These are phyloP conservation scores for Fusarium sp. DNA, from an alignment of 2,329 filamentous ascomycete genomes.

Conservation along the genomic window DNA sequence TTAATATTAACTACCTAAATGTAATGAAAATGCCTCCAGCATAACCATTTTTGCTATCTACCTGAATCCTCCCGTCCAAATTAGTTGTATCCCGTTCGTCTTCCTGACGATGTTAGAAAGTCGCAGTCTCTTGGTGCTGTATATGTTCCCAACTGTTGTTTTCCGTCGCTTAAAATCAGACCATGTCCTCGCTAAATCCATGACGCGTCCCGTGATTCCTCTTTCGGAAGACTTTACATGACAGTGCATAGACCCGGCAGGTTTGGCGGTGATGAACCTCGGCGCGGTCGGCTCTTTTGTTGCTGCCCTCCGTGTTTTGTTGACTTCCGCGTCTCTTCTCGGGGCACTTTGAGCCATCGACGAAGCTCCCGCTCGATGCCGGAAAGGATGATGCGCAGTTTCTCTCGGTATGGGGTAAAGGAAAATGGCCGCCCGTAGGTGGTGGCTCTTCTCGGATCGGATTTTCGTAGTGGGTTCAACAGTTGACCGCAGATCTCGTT, in stretches of 20 bases:
- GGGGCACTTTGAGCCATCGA: constrained; percentile 29
- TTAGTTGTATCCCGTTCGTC: background rate
- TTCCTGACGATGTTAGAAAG: background rate
- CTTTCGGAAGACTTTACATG: constrained; percentile 18
- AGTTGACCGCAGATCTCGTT: constrained; percentile 30
- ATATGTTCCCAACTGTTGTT: background rate
- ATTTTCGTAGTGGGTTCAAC: constrained; percentile 24
- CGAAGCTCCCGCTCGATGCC: constrained; percentile 28
- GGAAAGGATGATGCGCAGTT: constrained; percentile 17
- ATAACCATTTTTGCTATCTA: background rate
- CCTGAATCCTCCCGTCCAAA: background rate
- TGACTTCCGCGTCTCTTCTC: background rate
- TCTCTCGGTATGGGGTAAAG: constrained; percentile 25
- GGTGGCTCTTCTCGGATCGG: constrained; percentile 19
- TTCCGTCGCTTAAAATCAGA: background rate
- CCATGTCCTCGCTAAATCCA: background rate
- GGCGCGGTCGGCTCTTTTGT: constrained; percentile 3
- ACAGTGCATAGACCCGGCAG: constrained; percentile 16
- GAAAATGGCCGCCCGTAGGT: constrained; percentile 15
- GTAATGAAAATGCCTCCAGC: background rate
- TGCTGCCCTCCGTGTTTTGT: background rate
- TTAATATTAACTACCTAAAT: background rate
- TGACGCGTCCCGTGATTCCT: background rate
- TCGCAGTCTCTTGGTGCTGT: background rate
- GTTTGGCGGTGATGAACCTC: constrained; percentile 15